phyloP scores from a whole-genome alignment of 768 basidiomycete genomes.

The Tulasnella sp. region DNA sequence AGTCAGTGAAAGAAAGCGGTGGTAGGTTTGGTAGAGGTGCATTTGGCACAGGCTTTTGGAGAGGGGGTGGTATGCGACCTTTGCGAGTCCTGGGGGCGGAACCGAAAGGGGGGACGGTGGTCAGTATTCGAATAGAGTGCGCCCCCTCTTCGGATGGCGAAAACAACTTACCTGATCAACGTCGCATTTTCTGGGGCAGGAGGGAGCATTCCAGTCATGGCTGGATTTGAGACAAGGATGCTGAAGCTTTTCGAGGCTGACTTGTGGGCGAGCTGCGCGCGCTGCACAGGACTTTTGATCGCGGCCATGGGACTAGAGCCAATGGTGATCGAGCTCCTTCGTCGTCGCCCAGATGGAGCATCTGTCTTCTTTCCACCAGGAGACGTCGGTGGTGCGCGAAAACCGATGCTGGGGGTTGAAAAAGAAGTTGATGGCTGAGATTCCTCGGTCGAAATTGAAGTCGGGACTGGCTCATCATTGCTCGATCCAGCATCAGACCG shows the following conservation, averaged over 20 bases:
- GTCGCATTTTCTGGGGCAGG: slow-evolving; percentile 1
- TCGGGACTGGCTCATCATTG: background rate
- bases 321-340: slow-evolving; percentile 19
- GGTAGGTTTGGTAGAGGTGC: slow-evolving; percentile 13
- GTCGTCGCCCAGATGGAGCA: background rate
- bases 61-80: slow-evolving; percentile 15
- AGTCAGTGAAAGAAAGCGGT: background rate
- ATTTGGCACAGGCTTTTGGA: slow-evolving; percentile 19
- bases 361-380: slow-evolving; percentile 20
- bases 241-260: slow-evolving; percentile 7
- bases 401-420: slow-evolving; percentile 1
- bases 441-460: slow-evolving; percentile 1
- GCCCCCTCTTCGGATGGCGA: background rate
- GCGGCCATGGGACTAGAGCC: slow-evolving; percentile 24
- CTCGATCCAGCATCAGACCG: background rate
- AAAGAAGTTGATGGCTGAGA: background rate
- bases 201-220: background rate
- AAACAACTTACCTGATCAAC: slow-evolving; percentile 2
- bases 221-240: background rate
- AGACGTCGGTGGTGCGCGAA: slow-evolving; percentile 13
- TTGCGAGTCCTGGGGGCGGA: background rate
- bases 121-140: background rate
- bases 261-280: slow-evolving; percentile 16
- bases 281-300: slow-evolving; percentile 23
- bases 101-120: background rate